Percentiles rank a stretch among this genome's conserved stretches.
phyloP scores from a whole-genome alignment of 1,139 yeast genomes.

The Pneumocystis wakefieldiae region DNA sequence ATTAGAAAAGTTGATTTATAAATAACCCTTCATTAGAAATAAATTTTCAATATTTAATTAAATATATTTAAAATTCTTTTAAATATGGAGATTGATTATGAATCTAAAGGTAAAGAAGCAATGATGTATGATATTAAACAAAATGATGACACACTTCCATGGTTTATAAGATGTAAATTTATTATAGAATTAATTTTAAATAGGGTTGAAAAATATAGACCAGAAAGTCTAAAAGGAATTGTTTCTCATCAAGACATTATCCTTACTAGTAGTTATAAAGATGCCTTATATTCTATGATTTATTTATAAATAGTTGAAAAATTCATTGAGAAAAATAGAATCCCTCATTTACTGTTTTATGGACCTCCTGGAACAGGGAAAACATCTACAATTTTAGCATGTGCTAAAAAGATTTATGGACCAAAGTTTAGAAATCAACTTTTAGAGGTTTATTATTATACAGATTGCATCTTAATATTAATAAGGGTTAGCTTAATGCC shows the following conservation, averaged over 20 bases:
- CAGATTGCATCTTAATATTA: constrained; percentile 2
- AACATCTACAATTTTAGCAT: constrained; percentile 81
- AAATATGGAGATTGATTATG: background rate
- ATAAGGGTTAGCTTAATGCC: constrained; percentile 52
- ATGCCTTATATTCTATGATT: background rate
- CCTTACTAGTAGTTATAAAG: constrained; percentile 30
- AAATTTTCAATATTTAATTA: background rate
- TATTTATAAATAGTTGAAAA: constrained; percentile 36
- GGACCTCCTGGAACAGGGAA: constrained; percentile 99
- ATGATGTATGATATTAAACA: background rate
- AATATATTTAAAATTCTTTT: background rate
- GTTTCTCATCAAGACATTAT: constrained; percentile 85
- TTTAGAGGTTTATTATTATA: constrained; percentile 21
- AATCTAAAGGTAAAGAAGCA: background rate
- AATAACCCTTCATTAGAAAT: background rate
- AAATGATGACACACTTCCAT: constrained; percentile 20
- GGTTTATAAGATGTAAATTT: constrained; percentile 16
- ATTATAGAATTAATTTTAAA: constrained; percentile 1
- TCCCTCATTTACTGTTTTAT: constrained; percentile 82
- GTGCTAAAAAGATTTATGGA: constrained; percentile 87
- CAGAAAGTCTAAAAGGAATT: constrained; percentile 66
- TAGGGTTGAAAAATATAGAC: constrained; percentile 94
- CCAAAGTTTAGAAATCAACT: constrained; percentile 75
- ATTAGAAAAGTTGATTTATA: background rate
- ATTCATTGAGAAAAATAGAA: constrained; percentile 65